Evolutionary conservation across 1,284 basidiomycete genomes (phyloP), one percentile per base, ranked within the genome.

Genomic region (Ceratobasidium sp.): DNA sequence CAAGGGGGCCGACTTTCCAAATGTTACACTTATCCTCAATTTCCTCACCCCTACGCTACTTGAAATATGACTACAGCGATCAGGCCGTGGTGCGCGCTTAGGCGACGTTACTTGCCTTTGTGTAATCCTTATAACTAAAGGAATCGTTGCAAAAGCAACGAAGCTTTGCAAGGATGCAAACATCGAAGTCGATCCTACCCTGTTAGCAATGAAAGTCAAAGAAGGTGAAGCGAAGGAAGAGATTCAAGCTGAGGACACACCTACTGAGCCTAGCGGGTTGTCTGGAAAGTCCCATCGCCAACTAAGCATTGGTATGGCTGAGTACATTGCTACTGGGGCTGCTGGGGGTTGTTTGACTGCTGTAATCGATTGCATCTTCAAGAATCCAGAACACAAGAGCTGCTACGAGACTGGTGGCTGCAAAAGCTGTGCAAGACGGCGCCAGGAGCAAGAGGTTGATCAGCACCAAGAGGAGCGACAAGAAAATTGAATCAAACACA

Each of bases 241-340:
- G 5, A 20, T 15, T 23, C 53, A 15, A 55, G 7, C 18, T 7
- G 15, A 55, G 10, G 53, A 55, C 15, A 55, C 53, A 20, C 53
- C 53, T 23, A 55, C 5, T 20, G 53, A 15, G 53, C n/a, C n/a
- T n/a, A n/a, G n/a, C n/a, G n/a, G n/a, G n/a, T n/a, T n/a, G n/a
- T n/a, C n/a, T n/a, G n/a, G n/a, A n/a, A n/a, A n/a, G n/a, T n/a
- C n/a, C n/a, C n/a, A n/a, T n/a, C n/a, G n/a, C n/a, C n/a, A n/a
- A n/a, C n/a, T n/a, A n/a, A n/a, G n/a, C n/a, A n/a, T n/a, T n/a
- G n/a, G n/a, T n/a, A 66, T 66, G 63, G 63, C 63, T n/a, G 42
- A 46, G 7, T 66, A 66, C 20, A 46, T 66, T 66, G 63, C 63
- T 23, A 66, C 42, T 46, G 63, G 63, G 13, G 40, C 20, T 28